Evolutionary conservation across 805 yeast species (phyloP), one percentile per base, ranked within the genome.

Genomic region (Nakazawaea pomicola): DNA sequence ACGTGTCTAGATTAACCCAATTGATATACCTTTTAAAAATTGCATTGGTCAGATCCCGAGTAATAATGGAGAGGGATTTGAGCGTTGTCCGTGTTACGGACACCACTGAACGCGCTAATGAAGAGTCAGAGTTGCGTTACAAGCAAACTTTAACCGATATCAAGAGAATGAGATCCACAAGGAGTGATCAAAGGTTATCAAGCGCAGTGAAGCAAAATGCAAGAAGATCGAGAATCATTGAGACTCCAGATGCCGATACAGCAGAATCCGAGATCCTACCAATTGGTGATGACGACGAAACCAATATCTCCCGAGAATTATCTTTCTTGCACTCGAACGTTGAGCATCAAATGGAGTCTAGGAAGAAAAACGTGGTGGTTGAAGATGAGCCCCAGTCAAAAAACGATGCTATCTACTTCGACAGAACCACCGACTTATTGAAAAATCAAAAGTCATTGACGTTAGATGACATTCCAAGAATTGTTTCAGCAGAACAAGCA

Each of bases 401-500:
- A 61, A 34, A 58, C 11, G 40, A 41, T 31, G 32, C 34, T 9
- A 29, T 32, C 12, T 36, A 64, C 46, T 65, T 83, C 34, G 82
- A 77, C 52, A 72, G 82, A 2, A 80, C 90, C 0, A 74, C 88
- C 1, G 82, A 77, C 49, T 68, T 86, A 36, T 72, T 89, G 41
- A 78, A 82, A 52, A 84, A 79, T 53, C 95, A 91, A 50, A 86
- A 84, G 50, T 82, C 91, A 0, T 72, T 93, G 40, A 91, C 97
- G 0, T 72, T 93, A 51, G 98, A 93, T 61, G 99, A 93, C 61
- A 93, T 93, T 52, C 96, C 98, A 6, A 73, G 98, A 49, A 91
- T 93, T 55, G 97, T 93, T 6, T 95, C 97, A 2, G 91, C 95
- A 8, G 97, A 93, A 53, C 96, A 91, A 60, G 96, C 98, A 0